Evolutionary conservation across 2,329 filamentous ascomycete genomes (phyloP), one percentile per base, ranked within the genome.

Genomic region (Xylariaceae sp.): DNA sequence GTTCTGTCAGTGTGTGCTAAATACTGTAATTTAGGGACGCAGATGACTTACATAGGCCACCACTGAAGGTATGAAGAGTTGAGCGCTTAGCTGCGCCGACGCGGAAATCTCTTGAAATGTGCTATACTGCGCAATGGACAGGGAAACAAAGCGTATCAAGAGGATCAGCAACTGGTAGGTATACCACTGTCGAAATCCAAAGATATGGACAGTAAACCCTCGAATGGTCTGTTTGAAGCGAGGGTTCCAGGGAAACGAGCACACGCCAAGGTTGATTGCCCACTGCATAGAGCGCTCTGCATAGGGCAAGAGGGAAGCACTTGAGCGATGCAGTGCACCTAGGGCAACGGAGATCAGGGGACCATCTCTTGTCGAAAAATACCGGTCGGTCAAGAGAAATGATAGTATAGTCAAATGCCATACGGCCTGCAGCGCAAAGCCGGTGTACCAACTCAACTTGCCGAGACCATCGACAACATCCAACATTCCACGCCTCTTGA

Each of bases 231-330:
- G 69, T 23, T 75, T 70, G 48, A 85, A 75, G 42, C 73, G 73
- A 0, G 81, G 80, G 46, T 85, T 86, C 83, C 83, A 86, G 72
- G 78, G 83, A 9, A 73, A 60, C 3, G 78, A 72, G 13, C 71
- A 50, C 3, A 77, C 48, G 24, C 71, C 73, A 9, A 70, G 60
- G 36, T 62, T 50, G 14, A 81, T 59, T 14, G 73, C 67, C 52
- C 68, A 67, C 36, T 65, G 65, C 21, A 73, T 64, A 31, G 75
- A 50, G 5, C 54, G 50, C 3, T 66, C 63, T 1, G 62, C 49
- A 0, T 51, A 52, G 8, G 72, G 73, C 5, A 76, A 51, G 9
- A 60, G 53, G 19, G 65, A 24, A 19, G 46, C 18, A 18, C 33
- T 40, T 23, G 48, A 33, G 9, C 44, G 47, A 27, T 53, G 47